Conservation (phyloP, 495 filamentous ascomycete genomes). For the Podospora comata region DNA sequence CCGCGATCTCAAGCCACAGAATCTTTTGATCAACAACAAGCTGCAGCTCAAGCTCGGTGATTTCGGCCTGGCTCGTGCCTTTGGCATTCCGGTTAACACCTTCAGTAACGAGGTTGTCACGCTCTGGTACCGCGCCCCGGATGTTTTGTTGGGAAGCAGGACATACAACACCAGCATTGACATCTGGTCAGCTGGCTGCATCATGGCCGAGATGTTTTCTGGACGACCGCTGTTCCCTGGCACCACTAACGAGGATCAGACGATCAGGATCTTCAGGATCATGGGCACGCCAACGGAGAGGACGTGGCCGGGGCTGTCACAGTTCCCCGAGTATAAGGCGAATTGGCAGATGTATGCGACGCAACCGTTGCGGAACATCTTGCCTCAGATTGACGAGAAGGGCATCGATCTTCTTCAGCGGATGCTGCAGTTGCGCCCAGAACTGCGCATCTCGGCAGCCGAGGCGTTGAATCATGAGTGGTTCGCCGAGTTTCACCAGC, state of each 20-base stretch:
- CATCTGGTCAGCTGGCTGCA: slow-evolving; percentile 96
- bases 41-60: slow-evolving; percentile 91
- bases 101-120: slow-evolving; percentile 98
- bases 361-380: slow-evolving; percentile 76
- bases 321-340: slow-evolving; percentile 90
- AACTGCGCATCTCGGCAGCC: slow-evolving; percentile 81
- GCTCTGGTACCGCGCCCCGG: slow-evolving; percentile 92
- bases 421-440: slow-evolving; percentile 91
- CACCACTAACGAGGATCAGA: slow-evolving; percentile 94
- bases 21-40: slow-evolving; percentile 90
- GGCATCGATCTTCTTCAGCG: slow-evolving; percentile 81
- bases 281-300: slow-evolving; percentile 95
- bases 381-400: slow-evolving; percentile 82
- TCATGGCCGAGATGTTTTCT: slow-evolving; percentile 98
- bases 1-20: slow-evolving; percentile 94
- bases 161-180: slow-evolving; percentile 98
- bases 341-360: slow-evolving; percentile 95
- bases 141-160: slow-evolving; percentile 83
- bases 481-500: slow-evolving; percentile 58
- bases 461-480: slow-evolving; percentile 85
- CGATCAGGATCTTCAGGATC: slow-evolving; percentile 91
- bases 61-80: slow-evolving; percentile 88
- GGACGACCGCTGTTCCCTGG: slow-evolving; percentile 90
- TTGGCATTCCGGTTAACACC: slow-evolving; percentile 96
- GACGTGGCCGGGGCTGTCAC: slow-evolving; percentile 85